Percentiles rank a stretch among this genome's conserved stretches.
Evolutionary conservation across 306 rosid species (phyloP).

Genomic region (Cucurbita argyrosperma): DNA sequence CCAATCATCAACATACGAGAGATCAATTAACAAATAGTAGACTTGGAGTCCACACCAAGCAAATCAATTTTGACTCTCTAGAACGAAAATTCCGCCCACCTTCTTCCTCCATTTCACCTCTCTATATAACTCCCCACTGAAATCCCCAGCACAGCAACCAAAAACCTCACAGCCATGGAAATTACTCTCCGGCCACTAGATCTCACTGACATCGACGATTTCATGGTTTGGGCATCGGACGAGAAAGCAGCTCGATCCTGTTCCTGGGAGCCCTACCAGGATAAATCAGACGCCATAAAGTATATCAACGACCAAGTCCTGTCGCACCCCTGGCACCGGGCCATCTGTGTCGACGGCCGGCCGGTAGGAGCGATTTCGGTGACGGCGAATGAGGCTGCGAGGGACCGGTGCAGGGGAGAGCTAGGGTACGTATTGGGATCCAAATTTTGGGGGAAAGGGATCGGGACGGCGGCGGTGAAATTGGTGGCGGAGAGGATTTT

Average conservation of each 20-base stretch:
- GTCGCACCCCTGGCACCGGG: constrained; percentile 37
- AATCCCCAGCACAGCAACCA: neutral
- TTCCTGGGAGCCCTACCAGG: constrained; percentile 40
- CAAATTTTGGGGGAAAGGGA: constrained; percentile 60
- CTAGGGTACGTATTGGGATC: constrained; percentile 51
- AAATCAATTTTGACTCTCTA: neutral
- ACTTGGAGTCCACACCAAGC: constrained; percentile 15
- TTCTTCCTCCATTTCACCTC: neutral
- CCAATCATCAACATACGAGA: too few species aligned
- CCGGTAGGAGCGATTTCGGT: constrained; percentile 43
- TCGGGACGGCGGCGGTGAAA: constrained; percentile 43
- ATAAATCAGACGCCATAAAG: constrained; percentile 29
- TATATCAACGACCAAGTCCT: constrained; percentile 22
- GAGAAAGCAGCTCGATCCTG: constrained; percentile 34
- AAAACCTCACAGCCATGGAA: neutral
- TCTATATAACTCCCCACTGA: neutral
- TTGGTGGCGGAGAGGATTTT: constrained; percentile 29
- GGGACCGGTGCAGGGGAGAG: constrained; percentile 25
- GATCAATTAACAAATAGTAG: neutral
- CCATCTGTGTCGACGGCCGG: constrained; percentile 36
- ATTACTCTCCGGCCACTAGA: constrained; percentile 27
- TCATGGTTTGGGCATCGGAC: constrained; percentile 48
- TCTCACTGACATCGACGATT: constrained; percentile 47
- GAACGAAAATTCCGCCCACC: neutral
- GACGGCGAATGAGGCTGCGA: constrained; percentile 10